Base-by-base conservation (phyloP, 1,284 basidiomycete genomes). In the Schizophyllum amplum region DNA sequence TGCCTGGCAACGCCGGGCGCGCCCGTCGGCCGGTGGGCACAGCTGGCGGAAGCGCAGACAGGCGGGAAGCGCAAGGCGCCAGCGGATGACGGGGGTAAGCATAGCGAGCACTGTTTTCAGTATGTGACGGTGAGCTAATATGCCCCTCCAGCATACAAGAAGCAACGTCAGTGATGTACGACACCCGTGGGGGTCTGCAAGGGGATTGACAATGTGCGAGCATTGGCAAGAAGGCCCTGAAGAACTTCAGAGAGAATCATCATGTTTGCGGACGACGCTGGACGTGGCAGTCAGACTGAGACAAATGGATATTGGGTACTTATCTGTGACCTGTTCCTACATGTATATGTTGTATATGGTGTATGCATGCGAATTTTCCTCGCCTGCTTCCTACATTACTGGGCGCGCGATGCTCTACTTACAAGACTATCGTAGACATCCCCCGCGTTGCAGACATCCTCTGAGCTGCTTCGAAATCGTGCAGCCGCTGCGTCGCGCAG, bases 1-100 rank as follows among this genome's bases (percentile, higher is more conserved):
- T 95, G 92, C 59, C 62, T 66, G 23, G 68, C 72, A 23, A 69
- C 71, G 4, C 77, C 76, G 1, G 77, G 76, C 3, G 75, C 75
- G 11, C 70, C 74, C 4, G 71, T 79, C 11, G 72, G 74, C 21
- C 33, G 33, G 13, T 42, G 33, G 33, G 33, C 33, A 9, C 33
- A 42, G 7, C 33, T 42, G 11, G 33, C 33, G 33, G 33, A 42
- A 42, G 33, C 33, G 2, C 33, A 42, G 17, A 17, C 33, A 17
- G 33, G 33, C 33, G 33, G 13, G 33, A 42, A 42, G 7, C 33
- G 33, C 33, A 42, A 42, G 33, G 33, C 33, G 33, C 33, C 33
- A 9, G 33, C 17, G 13, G 33, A 42, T 9, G 33, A 42, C 17
- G 33, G 13, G 11, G 33, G 33, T 42, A 17, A 42, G 33, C 17